A percentile compares a stretch with the other conserved stretches of the same genome.
These are phyloP conservation scores for Calonectria crousiana DNA, from an alignment of 2,329 filamentous ascomycete species.

Conservation along the genomic window DNA sequence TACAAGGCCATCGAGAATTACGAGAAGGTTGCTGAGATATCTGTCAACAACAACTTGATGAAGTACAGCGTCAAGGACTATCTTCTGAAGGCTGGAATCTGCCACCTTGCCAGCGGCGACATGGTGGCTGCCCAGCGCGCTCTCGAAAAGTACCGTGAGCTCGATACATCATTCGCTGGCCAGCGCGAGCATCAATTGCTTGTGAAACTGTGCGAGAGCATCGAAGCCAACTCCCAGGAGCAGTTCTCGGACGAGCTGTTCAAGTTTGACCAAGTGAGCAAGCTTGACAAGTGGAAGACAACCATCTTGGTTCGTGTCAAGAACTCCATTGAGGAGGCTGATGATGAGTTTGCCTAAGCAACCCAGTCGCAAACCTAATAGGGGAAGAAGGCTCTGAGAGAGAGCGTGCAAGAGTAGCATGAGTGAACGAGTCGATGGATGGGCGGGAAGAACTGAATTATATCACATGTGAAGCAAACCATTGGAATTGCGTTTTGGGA, in stretches of 20 bases:
- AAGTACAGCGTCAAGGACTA: slow-evolving; percentile 96
- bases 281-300: slow-evolving; percentile 98
- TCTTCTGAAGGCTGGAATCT: slow-evolving; percentile 93
- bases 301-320: slow-evolving; percentile 86
- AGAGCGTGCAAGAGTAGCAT: neutral
- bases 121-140: slow-evolving; percentile 83
- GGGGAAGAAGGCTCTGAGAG: neutral
- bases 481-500: slow-evolving; percentile 16
- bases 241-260: slow-evolving; percentile 87
- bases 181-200: slow-evolving; percentile 88
- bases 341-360: slow-evolving; percentile 57
- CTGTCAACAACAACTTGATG: slow-evolving; percentile 92
- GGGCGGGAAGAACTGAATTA: slow-evolving; percentile 22
- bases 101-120: slow-evolving; percentile 81
- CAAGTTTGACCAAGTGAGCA: slow-evolving; percentile 91
- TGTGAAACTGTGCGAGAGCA: slow-evolving; percentile 78
- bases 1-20: slow-evolving; percentile 84
- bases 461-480: slow-evolving; percentile 33
- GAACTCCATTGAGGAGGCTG: slow-evolving; percentile 77
- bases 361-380: neutral
- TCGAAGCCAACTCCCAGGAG: slow-evolving; percentile 85
- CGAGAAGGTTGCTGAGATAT: slow-evolving; percentile 83
- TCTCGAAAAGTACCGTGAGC: slow-evolving; percentile 83
- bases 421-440: slow-evolving; percentile 15
- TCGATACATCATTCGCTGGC: slow-evolving; percentile 80